phyloP scores from a whole-genome alignment of 164 flowering plant species.

The Euptelea pleiosperma region DNA sequence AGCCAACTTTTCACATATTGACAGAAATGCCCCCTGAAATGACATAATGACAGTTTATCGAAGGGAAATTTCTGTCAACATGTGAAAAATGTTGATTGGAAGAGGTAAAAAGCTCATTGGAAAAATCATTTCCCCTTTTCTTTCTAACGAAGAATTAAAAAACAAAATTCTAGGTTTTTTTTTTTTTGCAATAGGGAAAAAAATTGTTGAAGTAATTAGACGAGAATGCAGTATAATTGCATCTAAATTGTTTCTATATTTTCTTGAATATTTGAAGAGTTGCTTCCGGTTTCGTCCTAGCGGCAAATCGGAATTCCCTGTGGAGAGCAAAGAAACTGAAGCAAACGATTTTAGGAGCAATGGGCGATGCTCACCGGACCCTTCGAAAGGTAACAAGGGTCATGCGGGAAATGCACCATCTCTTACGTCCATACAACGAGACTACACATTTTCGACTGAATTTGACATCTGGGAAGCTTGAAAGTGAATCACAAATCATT shows the following conservation, averaged over 20 bases:
- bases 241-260: neutral
- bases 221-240: neutral
- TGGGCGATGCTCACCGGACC: slow-evolving; percentile 22
- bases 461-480: slow-evolving; percentile 27
- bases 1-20: too few relatives aligned
- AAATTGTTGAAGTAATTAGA: neutral
- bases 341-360: slow-evolving; percentile 28
- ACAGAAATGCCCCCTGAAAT: too few relatives aligned
- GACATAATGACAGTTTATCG: too few relatives aligned
- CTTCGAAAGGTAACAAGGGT: slow-evolving; percentile 26
- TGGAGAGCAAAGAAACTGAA: slow-evolving; percentile 27
- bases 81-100: too few relatives aligned
- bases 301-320: slow-evolving; percentile 24
- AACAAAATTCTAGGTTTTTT: neutral
- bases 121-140: too few relatives aligned
- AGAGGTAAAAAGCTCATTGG: too few relatives aligned
- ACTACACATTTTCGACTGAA: slow-evolving; percentile 19
- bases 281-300: slow-evolving; percentile 32
- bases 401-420: slow-evolving; percentile 27
- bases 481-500: slow-evolving; percentile 27
- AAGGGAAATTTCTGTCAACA: too few relatives aligned
- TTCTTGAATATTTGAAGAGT: slow-evolving; percentile 20
- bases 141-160: neutral
- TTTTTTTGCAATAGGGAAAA: neutral
- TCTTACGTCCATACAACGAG: slow-evolving; percentile 39